Base-by-base conservation (phyloP, 164 flowering plant genomes). In the Liriodendron chinense region DNA sequence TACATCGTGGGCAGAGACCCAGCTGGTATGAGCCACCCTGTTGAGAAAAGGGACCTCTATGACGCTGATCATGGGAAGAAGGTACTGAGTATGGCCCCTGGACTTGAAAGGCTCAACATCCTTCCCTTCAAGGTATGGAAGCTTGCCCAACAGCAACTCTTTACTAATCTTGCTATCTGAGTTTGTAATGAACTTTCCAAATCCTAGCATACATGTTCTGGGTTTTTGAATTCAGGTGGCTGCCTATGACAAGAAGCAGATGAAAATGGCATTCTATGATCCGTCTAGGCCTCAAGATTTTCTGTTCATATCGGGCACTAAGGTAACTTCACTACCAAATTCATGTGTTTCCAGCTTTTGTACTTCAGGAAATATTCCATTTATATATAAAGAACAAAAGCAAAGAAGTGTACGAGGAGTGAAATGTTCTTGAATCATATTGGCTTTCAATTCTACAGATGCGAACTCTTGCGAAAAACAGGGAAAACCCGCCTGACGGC, bases 1-100 rank as follows among this genome's bases (percentile, higher is more conserved):
- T 95, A 95, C 84, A 95, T 95, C 21, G 98, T 95, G 3, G 98
- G 98, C n/a, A 88, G 98, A 49, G 98, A 93, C 75, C 98, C 98
- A 21, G 98, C 98, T 62, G 98, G 98, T 74, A 95, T 93, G 98
- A 68, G 96, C 77, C 98, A 93, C 81, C 98, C 98, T 12, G 73
- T 84, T 12, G 98, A 93, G 88, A 90, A 93, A 76, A 85, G 98
- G 78, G 98, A 95, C 77, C 78, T 95, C 2, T 95, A 95, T 73
- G 94, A 95, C 83, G 94, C 98, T 65, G 98, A 95, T 83, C 98
- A 95, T 82, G 98, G 98, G 67, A 94, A 92, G 87, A 90, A 88
- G 83, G 97, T 94, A 10, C 81, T 94, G 69, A 93, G 97, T 84
- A 93, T 93, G 98, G 98, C 98, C 74, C 97, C 98, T 71, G 98